Evolutionary conservation across 2,329 filamentous ascomycete genomes (phyloP).

Genomic region (Albophoma yamanashiensis): DNA sequence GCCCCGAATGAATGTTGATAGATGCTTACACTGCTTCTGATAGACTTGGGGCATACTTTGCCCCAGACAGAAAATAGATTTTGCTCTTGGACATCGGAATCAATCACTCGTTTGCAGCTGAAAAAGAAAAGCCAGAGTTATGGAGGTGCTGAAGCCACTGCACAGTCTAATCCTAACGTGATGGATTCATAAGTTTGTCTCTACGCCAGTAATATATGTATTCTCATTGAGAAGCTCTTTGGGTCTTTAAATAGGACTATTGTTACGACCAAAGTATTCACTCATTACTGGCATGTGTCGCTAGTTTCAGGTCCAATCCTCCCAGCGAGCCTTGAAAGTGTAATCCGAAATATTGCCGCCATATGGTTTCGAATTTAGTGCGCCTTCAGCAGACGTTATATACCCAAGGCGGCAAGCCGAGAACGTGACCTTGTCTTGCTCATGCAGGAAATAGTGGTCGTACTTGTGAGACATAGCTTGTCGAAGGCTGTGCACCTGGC

Average conservation of each 20-base stretch:
- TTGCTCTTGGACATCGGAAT: too few species aligned
- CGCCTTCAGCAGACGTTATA: conserved; percentile 14
- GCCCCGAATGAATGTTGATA: too few species aligned
- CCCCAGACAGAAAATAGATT: conserved; percentile 1
- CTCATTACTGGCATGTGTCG: not conserved
- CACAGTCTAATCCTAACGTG: not conserved
- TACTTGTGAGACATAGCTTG: conserved; percentile 38
- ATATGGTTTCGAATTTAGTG: not conserved
- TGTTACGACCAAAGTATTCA: not conserved
- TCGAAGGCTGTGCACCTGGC: conserved; percentile 35
- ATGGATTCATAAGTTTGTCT: not conserved
- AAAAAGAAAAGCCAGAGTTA: not conserved
- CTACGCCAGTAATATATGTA: not conserved
- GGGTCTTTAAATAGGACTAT: too few species aligned
- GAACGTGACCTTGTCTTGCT: conserved; percentile 36
- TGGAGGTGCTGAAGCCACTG: too few species aligned
- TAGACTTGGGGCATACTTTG: conserved; percentile 4
- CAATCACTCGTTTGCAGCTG: not conserved
- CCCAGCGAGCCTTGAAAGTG: not conserved
- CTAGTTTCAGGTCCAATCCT: not conserved
- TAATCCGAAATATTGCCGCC: too few species aligned
- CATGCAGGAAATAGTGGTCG: conserved; percentile 38
- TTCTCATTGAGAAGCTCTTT: too few species aligned
- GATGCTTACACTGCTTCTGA: not conserved
- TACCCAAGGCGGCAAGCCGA: conserved; percentile 45